Base-by-base conservation (phyloP, 169 alveolate genomes). In the Theileria annulata region DNA sequence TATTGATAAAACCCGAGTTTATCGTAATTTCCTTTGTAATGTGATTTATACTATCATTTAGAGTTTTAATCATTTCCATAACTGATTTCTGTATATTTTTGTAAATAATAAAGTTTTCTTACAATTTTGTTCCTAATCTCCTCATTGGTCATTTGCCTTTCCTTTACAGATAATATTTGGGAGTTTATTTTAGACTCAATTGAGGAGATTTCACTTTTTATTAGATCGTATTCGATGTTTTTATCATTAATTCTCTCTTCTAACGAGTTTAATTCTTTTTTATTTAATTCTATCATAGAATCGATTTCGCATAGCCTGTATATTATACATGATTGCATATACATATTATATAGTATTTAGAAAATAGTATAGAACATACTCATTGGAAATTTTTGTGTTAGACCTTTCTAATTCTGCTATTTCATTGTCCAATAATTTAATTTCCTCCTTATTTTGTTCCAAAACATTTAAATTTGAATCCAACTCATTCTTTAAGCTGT, bases 381-480 rank as follows among this genome's bases (percentile, higher is more conserved):
- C 80, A 12, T 12, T 21, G 13, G 69, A 48, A 63, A 64, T 73
- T 64, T 48, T 48, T 42, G 59, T 66, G n/a, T 70, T n/a, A 13
- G 71, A 9, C 15, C 60, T 84, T 35, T 84, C 86, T 63, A 75
- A 70, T 21, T 77, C 77, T 5, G 59, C 71, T 31, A 72, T 25
- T 31, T 73, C 72, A 58, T 31, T 27, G 66, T 84, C 82, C 70
- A 84, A 71, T 23, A 69, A 75, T 5, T 60, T 47, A 49, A 54
- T 73, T 58, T 84, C 82, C 54, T 77, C 82, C 17, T 75, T 67
- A 25, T 71, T 77, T n/a, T 54, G 49, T 4, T 68, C 75, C 42
- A 84, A 63, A 75, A 73, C 71, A 33, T 77, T 77, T 0, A 71
- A 78, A 25, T 76, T 73, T 51, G 70, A 59, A 4, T 80, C 73